Percentiles rank a stretch among this genome's conserved stretches.
Evolutionary conservation across 2,329 filamentous ascomycete genomes (phyloP).

Genomic region (Colletotrichum tamarilloi): DNA sequence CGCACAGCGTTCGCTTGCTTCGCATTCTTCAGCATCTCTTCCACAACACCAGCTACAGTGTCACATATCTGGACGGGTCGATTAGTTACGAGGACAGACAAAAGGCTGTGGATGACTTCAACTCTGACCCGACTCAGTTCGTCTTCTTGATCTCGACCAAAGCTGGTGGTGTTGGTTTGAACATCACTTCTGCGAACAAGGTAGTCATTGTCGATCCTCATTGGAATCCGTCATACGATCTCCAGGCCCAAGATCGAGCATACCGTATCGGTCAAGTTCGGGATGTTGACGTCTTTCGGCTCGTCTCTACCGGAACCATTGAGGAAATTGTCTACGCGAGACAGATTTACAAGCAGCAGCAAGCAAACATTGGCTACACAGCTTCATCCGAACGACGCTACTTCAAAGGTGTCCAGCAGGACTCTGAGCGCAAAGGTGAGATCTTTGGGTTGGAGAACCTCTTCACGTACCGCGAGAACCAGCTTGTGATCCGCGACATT

Average conservation of each 20-base stretch:
- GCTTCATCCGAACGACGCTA: slow-evolving; percentile 93
- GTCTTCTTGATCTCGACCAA: slow-evolving; percentile 96
- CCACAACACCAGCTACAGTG: slow-evolving; percentile 87
- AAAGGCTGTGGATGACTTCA: slow-evolving; percentile 88
- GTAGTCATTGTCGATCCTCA: slow-evolving; percentile 97
- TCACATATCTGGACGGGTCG: slow-evolving; percentile 89
- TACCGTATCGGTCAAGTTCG: slow-evolving; percentile 94
- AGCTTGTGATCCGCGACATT: slow-evolving; percentile 89
- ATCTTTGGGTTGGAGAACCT: slow-evolving; percentile 93
- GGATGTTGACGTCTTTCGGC: slow-evolving; percentile 94
- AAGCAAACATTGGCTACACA: slow-evolving; percentile 96
- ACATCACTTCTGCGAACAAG: slow-evolving; percentile 98
- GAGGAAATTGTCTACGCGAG: slow-evolving; percentile 97
- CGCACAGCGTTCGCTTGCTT: slow-evolving; percentile 87
- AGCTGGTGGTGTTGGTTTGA: slow-evolving; percentile 92
- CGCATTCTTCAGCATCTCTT: slow-evolving; percentile 89
- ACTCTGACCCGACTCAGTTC: slow-evolving; percentile 86
- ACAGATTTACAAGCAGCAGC: slow-evolving; percentile 99
- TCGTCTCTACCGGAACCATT: slow-evolving; percentile 91
- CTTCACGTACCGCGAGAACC: slow-evolving; percentile 83
- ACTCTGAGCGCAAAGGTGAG: slow-evolving; percentile 85
- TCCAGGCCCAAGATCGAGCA: slow-evolving; percentile 95
- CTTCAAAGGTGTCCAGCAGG: slow-evolving; percentile 93
- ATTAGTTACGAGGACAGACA: slow-evolving; percentile 87
- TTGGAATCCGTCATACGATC: slow-evolving; percentile 95